Evolutionary conservation across 1,284 basidiomycete genomes (phyloP), one percentile per base, ranked within the genome.

Genomic region (Cystobasidiaceae sp.): DNA sequence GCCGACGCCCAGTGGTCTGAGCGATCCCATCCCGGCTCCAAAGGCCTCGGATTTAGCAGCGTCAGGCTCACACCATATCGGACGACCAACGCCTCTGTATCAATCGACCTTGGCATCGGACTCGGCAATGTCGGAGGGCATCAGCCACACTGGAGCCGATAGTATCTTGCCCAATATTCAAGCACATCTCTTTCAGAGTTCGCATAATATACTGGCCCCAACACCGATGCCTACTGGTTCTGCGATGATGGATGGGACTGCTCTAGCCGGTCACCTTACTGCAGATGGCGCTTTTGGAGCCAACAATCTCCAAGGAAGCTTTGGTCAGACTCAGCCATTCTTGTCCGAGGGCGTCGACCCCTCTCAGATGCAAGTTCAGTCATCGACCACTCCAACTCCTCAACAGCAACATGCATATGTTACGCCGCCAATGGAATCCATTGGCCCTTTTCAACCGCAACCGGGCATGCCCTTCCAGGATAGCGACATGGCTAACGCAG

Each of bases 1-100:
- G 15, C 25, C 61, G 1, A 50, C 39, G 11, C 48, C 51, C 25
- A 30, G 37, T 6, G 61, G 61, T 4, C 15, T 57, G 11, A 64
- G 50, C 41, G 61, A 64, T 19, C 45, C 52, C 28, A 23, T 56
- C 8, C 61, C 61, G 4, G 61, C 49, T 23, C 51, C 52, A 0
- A 64, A 55, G 28, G 61, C 61, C 9, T 51, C 61, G 9, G 61
- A 64, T 30, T 23, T 64, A 21, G 61, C 61, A 7, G 52, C 50
- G 7, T 55, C 51, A 13, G 61, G 61, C 8, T 64, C 61, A 19
- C 61, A 64, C 41, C 52, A 44, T 23, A 52, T 64, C 8, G 61
- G 61, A 25, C 34, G 51, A 13, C 52, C 61, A 1, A 64, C 61
- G 7, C 61, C 41, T 25, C 43, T 64, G 25, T 64, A 51, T 13